A percentile compares a stretch with the other conserved stretches of the same genome.
Evolutionary conservation across 139 green algal genomes (phyloP).

Genomic region (Astrephomene gubernaculifera): DNA sequence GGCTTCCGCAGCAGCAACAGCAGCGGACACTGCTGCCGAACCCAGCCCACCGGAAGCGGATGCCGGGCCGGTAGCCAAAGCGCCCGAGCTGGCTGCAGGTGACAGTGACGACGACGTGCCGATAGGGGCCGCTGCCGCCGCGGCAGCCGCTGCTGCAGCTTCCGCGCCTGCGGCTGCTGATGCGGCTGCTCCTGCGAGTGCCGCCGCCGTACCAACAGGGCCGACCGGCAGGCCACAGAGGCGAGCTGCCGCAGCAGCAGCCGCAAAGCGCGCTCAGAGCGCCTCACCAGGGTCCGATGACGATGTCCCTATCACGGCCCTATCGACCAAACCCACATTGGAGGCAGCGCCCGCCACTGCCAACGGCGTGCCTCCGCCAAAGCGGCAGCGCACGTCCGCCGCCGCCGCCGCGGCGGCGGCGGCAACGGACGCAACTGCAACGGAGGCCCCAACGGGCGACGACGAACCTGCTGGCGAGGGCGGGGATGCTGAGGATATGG

Average conservation of each 20-base stretch:
- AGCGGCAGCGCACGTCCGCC: conserved; percentile 15
- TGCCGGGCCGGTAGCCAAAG: no score
- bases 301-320: conserved; percentile 33
- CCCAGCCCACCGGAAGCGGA: no score
- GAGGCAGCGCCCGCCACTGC: not conserved
- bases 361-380: not conserved
- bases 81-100: not conserved
- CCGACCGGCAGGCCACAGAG: not conserved
- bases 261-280: conserved; percentile 5
- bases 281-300: conserved; percentile 5
- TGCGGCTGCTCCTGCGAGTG: not conserved
- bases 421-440: not conserved
- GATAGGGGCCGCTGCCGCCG: conserved; percentile 11
- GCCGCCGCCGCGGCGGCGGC: not conserved
- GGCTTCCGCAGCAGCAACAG: no score
- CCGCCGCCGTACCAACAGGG: not conserved
- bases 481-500: not conserved
- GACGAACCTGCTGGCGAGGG: not conserved
- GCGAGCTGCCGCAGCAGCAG: not conserved
- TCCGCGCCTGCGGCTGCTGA: not conserved
- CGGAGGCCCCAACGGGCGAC: not conserved
- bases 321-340: not conserved
- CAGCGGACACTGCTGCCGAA: no score
- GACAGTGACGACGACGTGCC: conserved; percentile 23
- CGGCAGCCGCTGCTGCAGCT: not conserved